A percentile compares a stretch with the other conserved stretches of the same genome.
phyloP scores from a whole-genome alignment of 1,284 basidiomycete genomes.

The Leccinum glutinopallens region DNA sequence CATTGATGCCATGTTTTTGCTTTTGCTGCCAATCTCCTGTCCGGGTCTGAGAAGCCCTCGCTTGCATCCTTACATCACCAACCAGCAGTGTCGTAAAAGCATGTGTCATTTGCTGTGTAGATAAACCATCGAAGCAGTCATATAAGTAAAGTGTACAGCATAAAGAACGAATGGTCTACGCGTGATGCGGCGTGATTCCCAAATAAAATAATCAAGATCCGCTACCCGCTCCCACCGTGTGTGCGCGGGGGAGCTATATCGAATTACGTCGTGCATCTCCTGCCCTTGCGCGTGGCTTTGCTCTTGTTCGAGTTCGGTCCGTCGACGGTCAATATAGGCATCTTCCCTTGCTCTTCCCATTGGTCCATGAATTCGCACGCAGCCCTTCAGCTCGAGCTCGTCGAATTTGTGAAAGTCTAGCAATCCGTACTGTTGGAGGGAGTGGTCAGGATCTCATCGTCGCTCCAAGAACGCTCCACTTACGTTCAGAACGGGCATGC shows the following conservation, averaged over 20 bases:
- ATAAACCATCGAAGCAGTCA: conserved; percentile 21
- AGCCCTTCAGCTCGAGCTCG: conserved; percentile 84
- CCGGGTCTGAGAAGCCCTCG: conserved; percentile 13
- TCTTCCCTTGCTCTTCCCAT: conserved; percentile 80
- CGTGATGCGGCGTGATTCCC: not conserved
- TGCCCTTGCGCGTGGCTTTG: conserved; percentile 64
- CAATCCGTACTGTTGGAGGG: conserved; percentile 63
- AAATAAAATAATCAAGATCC: not conserved
- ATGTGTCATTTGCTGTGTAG: conserved; percentile 25
- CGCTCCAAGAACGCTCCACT: conserved; percentile 21
- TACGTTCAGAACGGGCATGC: conserved; percentile 92
- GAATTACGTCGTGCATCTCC: conserved; percentile 77
- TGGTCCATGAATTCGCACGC: conserved; percentile 74
- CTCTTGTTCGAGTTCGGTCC: conserved; percentile 45
- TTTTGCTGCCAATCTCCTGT: conserved; percentile 25
- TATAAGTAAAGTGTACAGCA: not conserved
- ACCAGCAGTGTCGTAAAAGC: conserved; percentile 8
- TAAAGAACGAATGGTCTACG: not conserved
- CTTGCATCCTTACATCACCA: conserved; percentile 21
- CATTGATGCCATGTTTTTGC: conserved; percentile 20
- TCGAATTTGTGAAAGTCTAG: conserved; percentile 82
- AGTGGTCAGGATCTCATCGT: not conserved
- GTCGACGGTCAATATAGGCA: conserved; percentile 74
- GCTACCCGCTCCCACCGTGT: not conserved
- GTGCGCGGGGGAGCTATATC: conserved; percentile 36